Base-by-base conservation (phyloP, 805 yeast genomes). In the Starmerella vaccinii region DNA sequence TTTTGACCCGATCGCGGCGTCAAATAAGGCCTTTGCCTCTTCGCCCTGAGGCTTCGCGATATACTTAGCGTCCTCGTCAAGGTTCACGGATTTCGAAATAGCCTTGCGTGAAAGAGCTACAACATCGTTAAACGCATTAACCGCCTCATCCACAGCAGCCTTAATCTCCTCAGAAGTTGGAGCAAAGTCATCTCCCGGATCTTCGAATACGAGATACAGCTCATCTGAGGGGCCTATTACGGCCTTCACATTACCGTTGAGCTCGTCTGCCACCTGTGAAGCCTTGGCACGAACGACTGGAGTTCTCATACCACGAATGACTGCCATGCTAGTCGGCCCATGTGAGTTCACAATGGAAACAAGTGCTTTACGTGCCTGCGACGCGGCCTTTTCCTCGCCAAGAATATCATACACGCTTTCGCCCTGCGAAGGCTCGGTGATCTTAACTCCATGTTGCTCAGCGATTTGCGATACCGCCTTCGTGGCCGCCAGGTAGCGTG, bases 341-440 rank as follows among this genome's bases (percentile, higher is more conserved):
- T 82, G 73, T 47, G 72, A 70, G 67, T 86, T 88, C 49, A 92
- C 95, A 19, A 74, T 67, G 32, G 77, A 72, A 51, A 92, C 86
- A 52, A 92, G 72, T 18, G 77, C 77, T 78, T 78, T 80, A 67
- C 89, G 84, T 33, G 87, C 84, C 13, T 65, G 60, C 63, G 81
- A 80, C 55, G 77, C 73, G 3, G 77, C 68, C 22, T 68, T 76
- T 40, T 69, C 70, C 37, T 71, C 67, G 32, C 83, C 81, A 30
- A 77, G 73, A 53, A 90, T 77, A 57, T 80, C 83, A 56, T 85
- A 73, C 9, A 73, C 69, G n/a, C 43, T 18, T 38, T 84, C 84
- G 4, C 48, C 65, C 10, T 69, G 68, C 30, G 68, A 65, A 6
- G 51, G 52, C 5, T 18, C 50, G 27, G 67, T 60, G 41, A 82